phyloP scores from a whole-genome alignment of 192 early-diverging fungal species.

The Glomus cerebriforme region DNA sequence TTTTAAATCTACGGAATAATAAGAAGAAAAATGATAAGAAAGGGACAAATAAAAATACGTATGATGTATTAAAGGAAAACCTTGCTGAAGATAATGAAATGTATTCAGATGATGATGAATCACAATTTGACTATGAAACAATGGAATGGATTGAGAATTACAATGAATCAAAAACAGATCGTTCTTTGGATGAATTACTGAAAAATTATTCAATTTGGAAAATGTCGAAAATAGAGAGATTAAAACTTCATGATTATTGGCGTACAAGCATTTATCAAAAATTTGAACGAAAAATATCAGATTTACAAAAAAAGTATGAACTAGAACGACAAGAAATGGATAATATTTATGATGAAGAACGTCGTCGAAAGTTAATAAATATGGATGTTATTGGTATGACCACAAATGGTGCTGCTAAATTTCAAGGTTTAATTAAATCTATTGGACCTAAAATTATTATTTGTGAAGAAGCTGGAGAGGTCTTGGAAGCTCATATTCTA shows the following conservation, averaged over 20 bases:
- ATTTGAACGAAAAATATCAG: conserved; percentile 32
- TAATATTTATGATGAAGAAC: conserved; percentile 39
- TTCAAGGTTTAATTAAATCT: conserved; percentile 28
- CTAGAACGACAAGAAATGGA: conserved; percentile 16
- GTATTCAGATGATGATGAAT: no score
- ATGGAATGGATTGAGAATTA: background rate
- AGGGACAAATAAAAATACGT: no score
- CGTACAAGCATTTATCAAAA: conserved; percentile 16
- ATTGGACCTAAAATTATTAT: conserved; percentile 55
- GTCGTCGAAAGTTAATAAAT: conserved; percentile 34
- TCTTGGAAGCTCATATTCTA: conserved; percentile 58
- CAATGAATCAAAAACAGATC: background rate
- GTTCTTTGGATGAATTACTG: background rate
- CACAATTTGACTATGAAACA: background rate
- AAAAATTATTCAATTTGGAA: conserved; percentile 46
- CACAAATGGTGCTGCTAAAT: conserved; percentile 60
- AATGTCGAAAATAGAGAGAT: conserved; percentile 49
- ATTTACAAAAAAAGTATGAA: conserved; percentile 4
- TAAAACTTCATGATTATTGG: conserved; percentile 43
- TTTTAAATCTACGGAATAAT: no score
- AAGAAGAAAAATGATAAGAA: no score
- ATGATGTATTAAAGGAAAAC: no score
- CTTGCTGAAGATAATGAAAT: no score
- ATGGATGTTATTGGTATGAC: conserved; percentile 58
- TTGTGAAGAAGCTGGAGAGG: conserved; percentile 62